phyloP scores from a whole-genome alignment of 805 yeast species.

The Ogataea methylovora region DNA sequence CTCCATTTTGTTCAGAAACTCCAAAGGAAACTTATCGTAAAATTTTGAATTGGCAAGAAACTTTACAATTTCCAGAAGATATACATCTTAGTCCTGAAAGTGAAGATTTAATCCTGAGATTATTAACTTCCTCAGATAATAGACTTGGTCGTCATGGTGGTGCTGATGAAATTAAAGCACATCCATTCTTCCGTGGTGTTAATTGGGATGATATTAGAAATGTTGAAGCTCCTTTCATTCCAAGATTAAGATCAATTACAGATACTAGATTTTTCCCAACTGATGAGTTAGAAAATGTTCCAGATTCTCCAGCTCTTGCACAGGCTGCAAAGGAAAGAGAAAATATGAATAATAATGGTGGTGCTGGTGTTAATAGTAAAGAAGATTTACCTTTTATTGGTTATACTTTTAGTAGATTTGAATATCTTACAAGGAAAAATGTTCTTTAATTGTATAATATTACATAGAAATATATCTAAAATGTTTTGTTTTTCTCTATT shows the following conservation, averaged over 20 bases:
- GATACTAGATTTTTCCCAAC: slow-evolving; percentile 98
- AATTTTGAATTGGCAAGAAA: slow-evolving; percentile 86
- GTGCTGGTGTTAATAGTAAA: slow-evolving; percentile 41
- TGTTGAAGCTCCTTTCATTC: slow-evolving; percentile 90
- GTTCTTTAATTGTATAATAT: slow-evolving; percentile 23
- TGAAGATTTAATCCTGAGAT: slow-evolving; percentile 73
- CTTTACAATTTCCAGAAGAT: slow-evolving; percentile 84
- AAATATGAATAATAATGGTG: slow-evolving; percentile 33
- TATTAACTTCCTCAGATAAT: slow-evolving; percentile 71
- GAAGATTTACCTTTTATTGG: slow-evolving; percentile 97
- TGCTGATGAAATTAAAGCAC: slow-evolving; percentile 82
- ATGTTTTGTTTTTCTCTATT: too few species aligned
- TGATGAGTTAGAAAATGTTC: slow-evolving; percentile 90
- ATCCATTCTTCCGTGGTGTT: slow-evolving; percentile 93
- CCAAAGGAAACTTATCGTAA: slow-evolving; percentile 92
- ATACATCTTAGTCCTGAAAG: slow-evolving; percentile 83
- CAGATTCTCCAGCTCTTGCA: slow-evolving; percentile 75
- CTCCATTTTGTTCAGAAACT: slow-evolving; percentile 92
- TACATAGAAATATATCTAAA: too few species aligned
- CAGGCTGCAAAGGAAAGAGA: slow-evolving; percentile 63
- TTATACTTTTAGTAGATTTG: slow-evolving; percentile 92
- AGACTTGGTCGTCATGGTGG: slow-evolving; percentile 87
- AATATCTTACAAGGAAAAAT: slow-evolving; percentile 76
- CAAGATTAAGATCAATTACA: slow-evolving; percentile 83
- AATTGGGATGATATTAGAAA: slow-evolving; percentile 86